Evolutionary conservation across 2,329 filamentous ascomycete species (phyloP), one percentile per base, ranked within the genome.

Genomic region (Curvularia lunata): DNA sequence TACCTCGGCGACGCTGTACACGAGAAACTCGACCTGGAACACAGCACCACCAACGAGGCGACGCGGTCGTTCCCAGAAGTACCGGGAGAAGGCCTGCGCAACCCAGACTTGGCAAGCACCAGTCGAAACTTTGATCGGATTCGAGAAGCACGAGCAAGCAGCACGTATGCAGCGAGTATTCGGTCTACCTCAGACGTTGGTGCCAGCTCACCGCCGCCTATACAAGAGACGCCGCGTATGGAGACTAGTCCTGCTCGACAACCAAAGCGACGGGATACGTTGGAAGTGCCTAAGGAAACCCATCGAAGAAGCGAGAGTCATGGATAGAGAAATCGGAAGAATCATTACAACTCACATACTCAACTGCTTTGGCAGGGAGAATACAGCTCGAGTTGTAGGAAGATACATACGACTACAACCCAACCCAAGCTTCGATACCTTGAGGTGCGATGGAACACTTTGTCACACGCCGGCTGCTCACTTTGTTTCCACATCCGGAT

Each of bases 31-130:
- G 81, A 86, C 52, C 34, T 19, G 21, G 78, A 82, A 28, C 79
- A 79, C 0, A 79, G 79, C 1, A 86, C 85, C 63, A 79, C 78
- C 47, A 73, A 71, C 4, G 79, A 82, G 18, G 75, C 74, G 42
- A 81, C 82, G 3, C 68, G 73, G n/a, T 76, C 79, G n/a, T 88
- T 82, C 47, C 86, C 86, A 0, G 79, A 82, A 52, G 76, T 85
- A 0, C 86, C 86, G 0, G 86, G 84, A 2, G 85, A 88, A 61
- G 64, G 59, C 1, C 58, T 72, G 2, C 78, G 83, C 28, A 85
- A 85, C 46, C 67, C 63, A 0, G 63, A 69, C 0, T 66, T 85
- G 1, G 50, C 59, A 18, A 62, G 74, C 3, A 79, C 82, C 25
- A 77, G 73, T 45, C 72, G 77, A 28, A 65, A 68, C 4, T 85